Evolutionary conservation across 208 protist species (phyloP).

Genomic region (Acanthamoeba royreba): DNA sequence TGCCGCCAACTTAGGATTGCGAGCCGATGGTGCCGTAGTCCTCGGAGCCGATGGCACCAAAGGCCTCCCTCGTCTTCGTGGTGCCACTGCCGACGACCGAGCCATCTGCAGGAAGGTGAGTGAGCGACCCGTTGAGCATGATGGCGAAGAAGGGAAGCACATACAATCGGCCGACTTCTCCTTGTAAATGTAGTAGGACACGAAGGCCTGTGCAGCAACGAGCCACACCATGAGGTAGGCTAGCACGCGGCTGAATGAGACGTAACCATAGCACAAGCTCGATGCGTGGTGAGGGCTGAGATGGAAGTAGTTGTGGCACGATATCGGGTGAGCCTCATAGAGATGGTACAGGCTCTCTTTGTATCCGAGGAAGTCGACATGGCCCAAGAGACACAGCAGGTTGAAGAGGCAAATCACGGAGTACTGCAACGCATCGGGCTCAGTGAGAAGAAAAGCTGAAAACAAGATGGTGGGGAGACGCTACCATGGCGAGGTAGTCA

Average conservation of each 20-base stretch:
- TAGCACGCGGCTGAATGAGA: conserved; percentile 24
- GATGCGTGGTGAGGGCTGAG: not conserved
- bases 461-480: not conserved
- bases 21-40: conserved; percentile 33
- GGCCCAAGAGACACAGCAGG: not conserved
- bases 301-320: not conserved
- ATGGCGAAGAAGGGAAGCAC: not conserved
- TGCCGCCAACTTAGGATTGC: not conserved
- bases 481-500: conserved; percentile 11
- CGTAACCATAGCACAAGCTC: conserved; percentile 30
- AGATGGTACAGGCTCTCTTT: conserved; percentile 1
- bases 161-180: not conserved
- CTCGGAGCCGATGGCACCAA: not conserved
- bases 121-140: not conserved
- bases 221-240: conserved; percentile 21
- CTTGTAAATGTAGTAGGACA: conserved; percentile 44
- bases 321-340: not conserved
- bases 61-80: not conserved
- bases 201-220: conserved; percentile 7
- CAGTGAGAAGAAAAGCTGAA: not conserved
- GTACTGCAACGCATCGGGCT: not conserved
- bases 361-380: not conserved
- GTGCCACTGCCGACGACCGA: not conserved
- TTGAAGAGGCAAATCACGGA: not conserved
- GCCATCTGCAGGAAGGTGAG: not conserved